These are phyloP conservation scores for Polytolypa hystricis DNA, from an alignment of 2,329 filamentous ascomycete species.

Conservation along the genomic window DNA sequence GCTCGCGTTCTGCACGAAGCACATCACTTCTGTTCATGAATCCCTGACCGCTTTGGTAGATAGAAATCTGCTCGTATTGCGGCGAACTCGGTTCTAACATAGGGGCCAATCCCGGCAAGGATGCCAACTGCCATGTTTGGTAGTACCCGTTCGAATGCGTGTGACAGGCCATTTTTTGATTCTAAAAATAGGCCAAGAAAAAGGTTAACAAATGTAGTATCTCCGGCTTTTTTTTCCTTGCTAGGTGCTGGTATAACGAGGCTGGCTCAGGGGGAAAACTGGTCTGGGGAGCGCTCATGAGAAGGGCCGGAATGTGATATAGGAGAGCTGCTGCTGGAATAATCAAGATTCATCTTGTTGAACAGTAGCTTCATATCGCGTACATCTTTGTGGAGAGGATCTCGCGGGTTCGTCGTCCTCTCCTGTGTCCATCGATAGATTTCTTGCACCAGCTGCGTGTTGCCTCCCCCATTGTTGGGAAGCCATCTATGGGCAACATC, in stretches of 20 bases:
- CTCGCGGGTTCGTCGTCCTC: constrained; percentile 47
- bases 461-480: constrained; percentile 62
- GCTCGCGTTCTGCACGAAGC: too few species aligned
- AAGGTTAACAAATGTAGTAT: background rate
- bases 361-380: constrained; percentile 68
- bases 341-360: constrained; percentile 47
- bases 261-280: background rate
- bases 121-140: too few species aligned
- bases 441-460: constrained; percentile 60
- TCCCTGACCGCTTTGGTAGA: too few species aligned
- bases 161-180: too few species aligned
- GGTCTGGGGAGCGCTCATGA: constrained; percentile 6
- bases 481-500: constrained; percentile 80
- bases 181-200: background rate
- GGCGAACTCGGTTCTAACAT: too few species aligned
- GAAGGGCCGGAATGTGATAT: constrained; percentile 7
- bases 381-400: constrained; percentile 50
- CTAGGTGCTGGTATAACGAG: background rate
- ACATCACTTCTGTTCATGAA: too few species aligned
- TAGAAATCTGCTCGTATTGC: too few species aligned
- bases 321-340: constrained; percentile 23
- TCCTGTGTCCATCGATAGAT: constrained; percentile 75
- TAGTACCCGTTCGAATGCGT: too few species aligned
- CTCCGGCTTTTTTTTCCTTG: background rate
- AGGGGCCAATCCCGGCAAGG: too few species aligned